Percentiles rank a stretch among this genome's conserved stretches.
Evolutionary conservation across 805 yeast species (phyloP).

Genomic region (Pachysolen tannophilus): DNA sequence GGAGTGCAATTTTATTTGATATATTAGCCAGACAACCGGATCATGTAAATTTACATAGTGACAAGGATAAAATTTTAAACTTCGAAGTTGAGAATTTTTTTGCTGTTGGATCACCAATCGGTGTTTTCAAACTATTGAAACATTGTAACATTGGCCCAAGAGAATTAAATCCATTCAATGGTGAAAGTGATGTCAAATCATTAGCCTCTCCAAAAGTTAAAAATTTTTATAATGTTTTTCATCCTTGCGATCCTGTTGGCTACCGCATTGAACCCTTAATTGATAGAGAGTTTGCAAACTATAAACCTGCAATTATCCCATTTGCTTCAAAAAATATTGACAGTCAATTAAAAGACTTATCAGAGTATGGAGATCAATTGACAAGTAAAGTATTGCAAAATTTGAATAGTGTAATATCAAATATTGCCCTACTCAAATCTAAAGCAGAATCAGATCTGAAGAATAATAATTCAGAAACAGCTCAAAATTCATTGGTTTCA

Average conservation of each 20-base stretch:
- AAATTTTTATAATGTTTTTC: constrained; percentile 75
- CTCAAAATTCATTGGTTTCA: constrained; percentile 10
- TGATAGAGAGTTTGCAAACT: constrained; percentile 34
- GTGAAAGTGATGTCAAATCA: constrained; percentile 7
- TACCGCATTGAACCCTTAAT: constrained; percentile 85
- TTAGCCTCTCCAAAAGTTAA: constrained; percentile 45
- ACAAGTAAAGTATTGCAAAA: constrained; percentile 19
- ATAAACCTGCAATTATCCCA: constrained; percentile 51
- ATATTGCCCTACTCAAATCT: constrained; percentile 1
- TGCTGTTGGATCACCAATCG: constrained; percentile 86
- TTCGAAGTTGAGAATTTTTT: constrained; percentile 73
- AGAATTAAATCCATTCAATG: constrained; percentile 7
- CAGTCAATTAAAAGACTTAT: constrained; percentile 28
- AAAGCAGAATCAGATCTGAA: constrained; percentile 6
- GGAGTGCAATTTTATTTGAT: constrained; percentile 80
- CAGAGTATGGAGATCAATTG: constrained; percentile 34
- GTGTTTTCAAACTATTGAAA: constrained; percentile 71
- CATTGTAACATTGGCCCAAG: constrained; percentile 50
- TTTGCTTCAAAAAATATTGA: constrained; percentile 46
- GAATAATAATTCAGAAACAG: constrained; percentile 12
- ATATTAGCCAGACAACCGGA: constrained; percentile 46
- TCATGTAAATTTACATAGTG: constrained; percentile 19
- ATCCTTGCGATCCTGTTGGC: constrained; percentile 88
- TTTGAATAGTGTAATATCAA: constrained; percentile 6
- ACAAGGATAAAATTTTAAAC: constrained; percentile 32